Percentiles rank a stretch among this genome's conserved stretches.
These are phyloP conservation scores for Suhomyces anneliseae DNA, from an alignment of 1,139 yeast species.

Conservation along the genomic window DNA sequence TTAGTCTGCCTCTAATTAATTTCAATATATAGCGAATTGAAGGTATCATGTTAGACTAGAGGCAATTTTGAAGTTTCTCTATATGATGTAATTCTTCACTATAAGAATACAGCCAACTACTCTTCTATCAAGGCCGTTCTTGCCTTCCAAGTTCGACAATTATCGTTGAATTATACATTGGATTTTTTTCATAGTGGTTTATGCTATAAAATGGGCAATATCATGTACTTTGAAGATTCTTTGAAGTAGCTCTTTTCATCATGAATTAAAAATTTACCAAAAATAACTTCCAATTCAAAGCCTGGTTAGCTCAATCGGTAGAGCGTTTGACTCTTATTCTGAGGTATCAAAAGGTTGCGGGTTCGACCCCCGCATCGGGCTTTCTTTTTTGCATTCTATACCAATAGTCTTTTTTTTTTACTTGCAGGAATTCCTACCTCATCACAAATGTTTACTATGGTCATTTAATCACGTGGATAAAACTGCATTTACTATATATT, in stretches of 20 bases:
- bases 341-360: constrained; percentile 18
- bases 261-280: background rate
- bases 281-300: constrained; percentile 2
- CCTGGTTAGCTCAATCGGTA: constrained; percentile 34
- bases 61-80: too few species aligned
- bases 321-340: constrained; percentile 29
- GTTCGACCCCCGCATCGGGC: constrained; percentile 23
- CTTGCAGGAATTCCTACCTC: background rate
- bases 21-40: too few species aligned
- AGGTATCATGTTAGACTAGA: too few species aligned
- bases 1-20: too few species aligned
- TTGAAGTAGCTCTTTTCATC: background rate
- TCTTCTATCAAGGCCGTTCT: too few species aligned
- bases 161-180: too few species aligned
- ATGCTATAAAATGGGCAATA: too few species aligned
- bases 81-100: too few species aligned
- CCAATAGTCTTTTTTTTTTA: too few species aligned
- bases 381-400: constrained; percentile 3
- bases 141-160: too few species aligned
- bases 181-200: too few species aligned
- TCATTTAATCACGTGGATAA: background rate
- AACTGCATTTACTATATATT: background rate
- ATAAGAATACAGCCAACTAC: too few species aligned
- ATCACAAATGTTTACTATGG: background rate
- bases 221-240: background rate